Percentiles rank a stretch among this genome's conserved stretches.
Conservation (phyloP, 495 filamentous ascomycete genomes). For the Aspergillus kassunensis region DNA sequence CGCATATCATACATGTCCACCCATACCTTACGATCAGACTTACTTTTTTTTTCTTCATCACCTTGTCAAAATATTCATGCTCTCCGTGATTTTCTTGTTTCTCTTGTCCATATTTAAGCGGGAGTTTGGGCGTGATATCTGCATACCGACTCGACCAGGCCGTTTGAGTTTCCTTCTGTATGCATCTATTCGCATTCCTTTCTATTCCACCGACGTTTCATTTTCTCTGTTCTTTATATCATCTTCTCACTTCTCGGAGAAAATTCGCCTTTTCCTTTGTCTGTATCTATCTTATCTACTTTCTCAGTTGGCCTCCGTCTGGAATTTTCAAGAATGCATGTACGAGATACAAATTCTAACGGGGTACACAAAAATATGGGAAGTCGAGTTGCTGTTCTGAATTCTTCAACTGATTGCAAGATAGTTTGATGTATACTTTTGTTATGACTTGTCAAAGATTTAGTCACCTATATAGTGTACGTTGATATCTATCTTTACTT, state of each 20-base stretch:
- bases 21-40: not conserved
- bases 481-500: too few species aligned
- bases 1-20: not conserved
- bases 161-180: conserved; percentile 6
- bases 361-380: too few species aligned
- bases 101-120: conserved; percentile 15
- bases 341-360: too few species aligned
- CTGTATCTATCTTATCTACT: conserved; percentile 5
- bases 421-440: too few species aligned
- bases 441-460: too few species aligned
- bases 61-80: conserved; percentile 7
- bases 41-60: not conserved
- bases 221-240: not conserved
- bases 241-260: not conserved
- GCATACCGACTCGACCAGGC: conserved; percentile 10
- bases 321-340: too few species aligned
- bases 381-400: too few species aligned
- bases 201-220: not conserved
- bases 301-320: not conserved
- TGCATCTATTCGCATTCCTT: not conserved
- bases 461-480: too few species aligned
- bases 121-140: conserved; percentile 20
- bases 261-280: not conserved
- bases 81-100: not conserved
- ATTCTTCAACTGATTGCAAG: too few species aligned